Base-by-base conservation (phyloP, 2,329 filamentous ascomycete species). In the Botryotinia convoluta region DNA sequence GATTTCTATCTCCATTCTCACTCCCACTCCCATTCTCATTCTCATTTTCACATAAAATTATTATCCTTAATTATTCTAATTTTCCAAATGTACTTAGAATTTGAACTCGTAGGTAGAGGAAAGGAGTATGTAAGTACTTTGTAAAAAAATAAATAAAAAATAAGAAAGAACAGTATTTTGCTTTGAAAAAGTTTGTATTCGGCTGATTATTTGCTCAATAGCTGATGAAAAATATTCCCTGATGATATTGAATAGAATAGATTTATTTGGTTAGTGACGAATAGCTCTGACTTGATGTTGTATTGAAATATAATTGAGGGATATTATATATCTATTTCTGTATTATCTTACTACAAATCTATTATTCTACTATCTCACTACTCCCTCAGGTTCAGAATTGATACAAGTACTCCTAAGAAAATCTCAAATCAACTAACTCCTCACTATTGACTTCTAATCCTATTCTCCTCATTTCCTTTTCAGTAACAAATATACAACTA, bases 191-290 rank as follows among this genome's bases (percentile, higher is more conserved):
- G 26, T 54, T 29, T 8, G 9, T 18, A 9, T 29, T 29, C 14
- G 0, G 3, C 51, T 29, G 0, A n/a, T n/a, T 8, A 16, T 0
- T 8, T 29, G n/a, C 14, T 16, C 6, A 18, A 29, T 29, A 8
- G 5, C n/a, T 54, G 16, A 54, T 54, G 3, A 6, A 16, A 14
- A 8, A 18, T 29, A 1, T 2, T 29, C 5, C 18, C 2, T n/a
- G 4, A 18, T 18, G 5, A 16, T 29, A 1, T 29, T 18, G 14
- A 18, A 18, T 54, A 18, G 14, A 54, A 16, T 54, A 6, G 1
- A 2, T 8, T 54, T 29, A 8, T 8, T 29, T 16, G 6, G 4
- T 29, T 4, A 29, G 3, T 29, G 0, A 5, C 8, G 18, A 1
- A 29, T 8, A 16, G 12, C 51, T 16, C 26, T 54, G 26, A 16